Evolutionary conservation across 1,284 basidiomycete genomes (phyloP), one percentile per base, ranked within the genome.

Genomic region (Tilletia walkeri): DNA sequence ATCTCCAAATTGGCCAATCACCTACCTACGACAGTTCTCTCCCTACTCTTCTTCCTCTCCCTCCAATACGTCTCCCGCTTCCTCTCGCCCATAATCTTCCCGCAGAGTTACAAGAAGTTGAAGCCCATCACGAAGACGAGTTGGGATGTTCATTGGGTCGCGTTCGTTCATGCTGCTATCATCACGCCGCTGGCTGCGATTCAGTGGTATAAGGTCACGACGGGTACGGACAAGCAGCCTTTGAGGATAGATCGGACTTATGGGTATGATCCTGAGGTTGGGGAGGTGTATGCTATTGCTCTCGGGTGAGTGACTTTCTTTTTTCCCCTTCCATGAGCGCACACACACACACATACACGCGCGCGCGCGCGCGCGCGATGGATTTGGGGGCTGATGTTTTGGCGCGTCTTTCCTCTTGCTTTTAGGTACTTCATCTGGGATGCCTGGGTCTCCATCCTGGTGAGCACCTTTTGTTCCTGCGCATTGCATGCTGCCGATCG

Each of bases 131-230:
- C 82, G 45, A 70, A 76, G 53, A 78, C 76, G 39, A 77, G 77
- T 47, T 85, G 84, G 84, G 81, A 85, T 71, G 75, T 84, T 30
- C 84, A 85, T 72, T 76, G 84, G 49, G 84, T 84, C 6, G 73
- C 81, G 18, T 73, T 81, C 4, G 65, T 74, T 36, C 81, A 82
- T 65, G 77, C 81, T 3, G 69, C 65, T 18, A 38, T 82, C 66
- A 76, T 82, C 66, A 76, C 76, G 2, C 79, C 80, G 12, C 63
- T 79, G 0, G 75, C 76, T 2, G 74, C 75, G 0, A 67, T 75
- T 61, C 67, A 75, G 66, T 81, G 79, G 76, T 75, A 72, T 66
- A 72, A 74, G 47, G 73, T 73, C 38, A 72, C 72, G 16, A 69
- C 76, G 70, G 69, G 73, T 2, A 9, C 70, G 47, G 59, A 71